A percentile compares a stretch with the other conserved stretches of the same genome.
These are phyloP conservation scores for Endotrypanum monterogeii DNA, from an alignment of 208 protist species.

Conservation along the genomic window DNA sequence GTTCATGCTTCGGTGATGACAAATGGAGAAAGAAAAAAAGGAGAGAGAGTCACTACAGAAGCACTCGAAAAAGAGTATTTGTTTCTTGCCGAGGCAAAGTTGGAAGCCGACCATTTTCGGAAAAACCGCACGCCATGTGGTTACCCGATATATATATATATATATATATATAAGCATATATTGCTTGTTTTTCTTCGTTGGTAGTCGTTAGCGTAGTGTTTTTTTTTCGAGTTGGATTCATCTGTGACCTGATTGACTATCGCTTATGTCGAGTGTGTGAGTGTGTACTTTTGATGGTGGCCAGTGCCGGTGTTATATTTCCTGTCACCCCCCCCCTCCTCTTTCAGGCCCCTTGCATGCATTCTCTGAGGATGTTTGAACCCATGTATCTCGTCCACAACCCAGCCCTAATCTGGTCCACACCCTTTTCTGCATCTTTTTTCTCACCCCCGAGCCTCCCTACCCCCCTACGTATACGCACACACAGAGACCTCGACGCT, in stretches of 20 bases:
- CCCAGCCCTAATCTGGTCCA: background rate
- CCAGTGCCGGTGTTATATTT: too few species aligned
- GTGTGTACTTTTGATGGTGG: too few species aligned
- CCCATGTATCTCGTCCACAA: background rate
- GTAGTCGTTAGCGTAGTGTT: too few species aligned
- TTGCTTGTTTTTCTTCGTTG: too few species aligned
- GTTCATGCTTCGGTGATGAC: background rate
- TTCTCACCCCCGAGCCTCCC: background rate
- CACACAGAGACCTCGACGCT: background rate
- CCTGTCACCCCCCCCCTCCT: too few species aligned
- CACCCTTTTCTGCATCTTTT: background rate
- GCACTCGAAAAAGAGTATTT: background rate
- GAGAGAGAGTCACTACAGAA: background rate
- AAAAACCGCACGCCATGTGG: background rate
- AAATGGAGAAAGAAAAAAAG: background rate
- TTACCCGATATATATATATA: background rate
- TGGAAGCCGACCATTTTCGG: background rate
- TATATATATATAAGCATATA: too few species aligned
- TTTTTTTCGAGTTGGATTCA: too few species aligned
- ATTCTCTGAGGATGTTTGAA: too few species aligned
- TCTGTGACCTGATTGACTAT: too few species aligned
- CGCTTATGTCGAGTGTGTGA: too few species aligned
- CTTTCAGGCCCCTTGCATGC: too few species aligned
- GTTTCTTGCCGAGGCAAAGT: constrained; percentile 4
- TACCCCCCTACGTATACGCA: too few species aligned